A percentile compares a stretch with the other conserved stretches of the same genome.
Conservation (phyloP, 2,329 filamentous ascomycete genomes). For the Blumeriella jaapii region DNA sequence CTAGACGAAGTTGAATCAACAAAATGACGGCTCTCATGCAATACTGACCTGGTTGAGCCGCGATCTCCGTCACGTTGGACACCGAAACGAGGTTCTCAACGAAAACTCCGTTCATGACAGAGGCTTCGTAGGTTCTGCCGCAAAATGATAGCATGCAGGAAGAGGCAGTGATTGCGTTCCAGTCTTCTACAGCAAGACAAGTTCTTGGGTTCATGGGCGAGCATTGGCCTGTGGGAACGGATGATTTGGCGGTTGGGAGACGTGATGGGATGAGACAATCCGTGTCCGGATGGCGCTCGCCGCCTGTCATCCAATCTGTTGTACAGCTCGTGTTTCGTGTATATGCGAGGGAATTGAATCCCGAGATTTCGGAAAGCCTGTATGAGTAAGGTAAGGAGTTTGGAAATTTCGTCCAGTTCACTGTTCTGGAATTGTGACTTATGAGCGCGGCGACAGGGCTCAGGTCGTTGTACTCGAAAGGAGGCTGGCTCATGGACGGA, state of each 20-base stretch:
- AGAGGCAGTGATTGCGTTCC: not conserved
- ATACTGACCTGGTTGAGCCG: not conserved
- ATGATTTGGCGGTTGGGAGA: not conserved
- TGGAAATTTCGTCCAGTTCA: not conserved
- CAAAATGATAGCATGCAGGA: constrained; percentile 1
- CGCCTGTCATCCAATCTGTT: constrained; percentile 3
- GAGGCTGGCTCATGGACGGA: not conserved
- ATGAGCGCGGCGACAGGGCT: not conserved
- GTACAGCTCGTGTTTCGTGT: not conserved
- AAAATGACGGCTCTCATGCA: no score
- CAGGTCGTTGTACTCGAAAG: not conserved
- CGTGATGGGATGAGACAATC: constrained; percentile 1
- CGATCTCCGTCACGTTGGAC: constrained; percentile 1
- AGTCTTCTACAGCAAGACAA: constrained; percentile 1
- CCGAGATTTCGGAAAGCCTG: not conserved
- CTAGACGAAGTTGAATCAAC: no score
- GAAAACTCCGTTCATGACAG: not conserved
- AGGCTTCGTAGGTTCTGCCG: constrained; percentile 2
- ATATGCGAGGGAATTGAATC: constrained; percentile 1
- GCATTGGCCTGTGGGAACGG: not conserved
- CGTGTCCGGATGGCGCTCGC: not conserved
- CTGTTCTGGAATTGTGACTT: not conserved
- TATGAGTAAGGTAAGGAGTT: not conserved
- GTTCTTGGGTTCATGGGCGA: not conserved
- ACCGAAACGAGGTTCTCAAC: not conserved